A percentile compares a stretch with the other conserved stretches of the same genome.
Conservation (phyloP, 805 yeast species). For the Starmerella kuoi region DNA sequence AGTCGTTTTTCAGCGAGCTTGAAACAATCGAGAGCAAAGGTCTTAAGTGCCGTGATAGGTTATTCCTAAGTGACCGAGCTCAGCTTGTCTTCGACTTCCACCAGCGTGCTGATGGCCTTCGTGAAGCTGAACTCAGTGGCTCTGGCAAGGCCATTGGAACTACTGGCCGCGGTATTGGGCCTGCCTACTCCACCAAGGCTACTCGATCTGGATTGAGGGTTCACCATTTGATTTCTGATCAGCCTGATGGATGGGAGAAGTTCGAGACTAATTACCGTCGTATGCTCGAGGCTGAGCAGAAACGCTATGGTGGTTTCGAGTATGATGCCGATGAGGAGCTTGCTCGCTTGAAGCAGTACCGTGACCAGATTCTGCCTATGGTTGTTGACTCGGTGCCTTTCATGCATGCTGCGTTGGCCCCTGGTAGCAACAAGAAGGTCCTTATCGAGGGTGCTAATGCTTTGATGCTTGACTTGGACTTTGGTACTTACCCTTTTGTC, state of each 20-base stretch:
- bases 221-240: conserved; percentile 84
- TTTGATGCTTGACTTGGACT: conserved; percentile 91
- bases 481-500: conserved; percentile 95
- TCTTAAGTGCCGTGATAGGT: conserved; percentile 53
- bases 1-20: conserved; percentile 82
- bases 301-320: conserved; percentile 78
- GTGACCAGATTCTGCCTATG: conserved; percentile 68
- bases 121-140: conserved; percentile 76
- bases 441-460: conserved; percentile 98
- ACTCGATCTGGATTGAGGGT: conserved; percentile 94
- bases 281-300: conserved; percentile 64
- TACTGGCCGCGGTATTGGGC: conserved; percentile 98
- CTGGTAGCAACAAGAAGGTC: conserved; percentile 56
- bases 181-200: conserved; percentile 93
- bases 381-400: conserved; percentile 84
- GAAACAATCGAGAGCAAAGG: conserved; percentile 74
- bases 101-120: conserved; percentile 88
- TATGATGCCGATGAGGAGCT: conserved; percentile 75
- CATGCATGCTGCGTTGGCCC: conserved; percentile 59
- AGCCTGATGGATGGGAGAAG: conserved; percentile 86
- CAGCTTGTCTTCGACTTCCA: conserved; percentile 97
- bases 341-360: conserved; percentile 58
- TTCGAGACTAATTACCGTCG: conserved; percentile 68
- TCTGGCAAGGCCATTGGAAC: conserved; percentile 88
- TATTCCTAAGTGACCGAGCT: conserved; percentile 85